Conservation (phyloP, 2,329 filamentous ascomycete genomes). For the Sporothrix pseudoabietina region DNA sequence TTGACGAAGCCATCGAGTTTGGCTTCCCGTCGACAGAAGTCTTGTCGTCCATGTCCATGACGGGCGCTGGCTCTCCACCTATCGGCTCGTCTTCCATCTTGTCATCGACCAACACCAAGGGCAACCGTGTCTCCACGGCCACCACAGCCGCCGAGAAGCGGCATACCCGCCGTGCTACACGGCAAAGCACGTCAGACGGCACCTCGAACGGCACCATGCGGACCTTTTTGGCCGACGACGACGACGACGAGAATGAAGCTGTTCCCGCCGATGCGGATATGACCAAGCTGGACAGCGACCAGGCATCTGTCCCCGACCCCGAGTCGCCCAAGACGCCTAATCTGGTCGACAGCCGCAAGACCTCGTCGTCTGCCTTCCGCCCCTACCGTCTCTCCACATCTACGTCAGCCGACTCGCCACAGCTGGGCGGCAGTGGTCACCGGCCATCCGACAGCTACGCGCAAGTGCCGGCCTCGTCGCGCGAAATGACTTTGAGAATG, state of each 20-base stretch:
- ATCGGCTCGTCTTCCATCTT: conserved; percentile 27
- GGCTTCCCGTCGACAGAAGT: conserved; percentile 73
- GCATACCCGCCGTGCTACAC: background rate
- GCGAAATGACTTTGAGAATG: conserved; percentile 97
- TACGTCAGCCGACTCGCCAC: background rate
- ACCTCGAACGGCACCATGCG: conserved; percentile 12
- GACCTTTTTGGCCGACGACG: conserved; percentile 26
- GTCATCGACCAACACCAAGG: conserved; percentile 3
- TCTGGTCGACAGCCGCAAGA: conserved; percentile 44
- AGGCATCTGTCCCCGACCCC: conserved; percentile 57
- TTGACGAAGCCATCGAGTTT: conserved; percentile 92
- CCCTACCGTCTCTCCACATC: conserved; percentile 32
- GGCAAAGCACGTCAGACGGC: conserved; percentile 3
- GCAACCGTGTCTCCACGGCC: conserved; percentile 5
- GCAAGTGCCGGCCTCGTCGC: conserved; percentile 59
- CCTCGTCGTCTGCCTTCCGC: conserved; percentile 24
- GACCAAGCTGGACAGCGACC: conserved; percentile 59
- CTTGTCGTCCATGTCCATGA: conserved; percentile 40
- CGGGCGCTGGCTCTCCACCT: conserved; percentile 31
- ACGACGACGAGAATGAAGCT: conserved; percentile 23
- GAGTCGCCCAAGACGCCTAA: conserved; percentile 63
- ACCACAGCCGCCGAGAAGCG: conserved; percentile 10
- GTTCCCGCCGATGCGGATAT: conserved; percentile 45
- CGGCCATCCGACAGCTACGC: conserved; percentile 48
- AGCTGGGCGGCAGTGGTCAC: conserved; percentile 31